These are phyloP conservation scores for Cystobasidium ongulense DNA, from an alignment of 768 basidiomycete genomes.

Conservation along the genomic window DNA sequence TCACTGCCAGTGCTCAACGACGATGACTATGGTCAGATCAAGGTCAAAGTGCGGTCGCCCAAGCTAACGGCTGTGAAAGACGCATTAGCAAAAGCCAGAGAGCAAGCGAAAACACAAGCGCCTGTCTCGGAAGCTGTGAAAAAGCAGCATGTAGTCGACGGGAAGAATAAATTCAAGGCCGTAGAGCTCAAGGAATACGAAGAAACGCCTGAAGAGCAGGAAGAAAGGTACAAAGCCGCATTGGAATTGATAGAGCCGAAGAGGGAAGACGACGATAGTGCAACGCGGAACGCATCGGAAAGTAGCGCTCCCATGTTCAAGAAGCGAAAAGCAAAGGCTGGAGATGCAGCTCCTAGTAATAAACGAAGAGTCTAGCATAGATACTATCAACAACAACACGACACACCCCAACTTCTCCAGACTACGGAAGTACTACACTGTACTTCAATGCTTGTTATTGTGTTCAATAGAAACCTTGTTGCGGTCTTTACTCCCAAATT, in stretches of 20 bases:
- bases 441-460: too few relatives aligned
- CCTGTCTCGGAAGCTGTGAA: conserved; percentile 36
- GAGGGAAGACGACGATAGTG: neutral
- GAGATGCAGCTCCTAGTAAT: neutral
- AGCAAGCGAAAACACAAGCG: conserved; percentile 1
- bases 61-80: conserved; percentile 3
- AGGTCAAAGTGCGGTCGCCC: conserved; percentile 44
- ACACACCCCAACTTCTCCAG: too few relatives aligned
- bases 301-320: conserved; percentile 44
- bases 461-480: neutral
- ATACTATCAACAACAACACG: neutral
- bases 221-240: conserved; percentile 25
- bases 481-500: conserved; percentile 52
- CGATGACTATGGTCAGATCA: conserved; percentile 70
- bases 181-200: conserved; percentile 29
- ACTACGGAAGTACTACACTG: neutral
- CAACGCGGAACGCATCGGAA: conserved; percentile 3
- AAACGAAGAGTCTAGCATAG: neutral
- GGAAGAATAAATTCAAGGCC: conserved; percentile 30
- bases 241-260: conserved; percentile 26
- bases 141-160: neutral
- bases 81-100: conserved; percentile 9
- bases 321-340: conserved; percentile 42
- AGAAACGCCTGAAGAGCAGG: conserved; percentile 30
- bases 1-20: conserved; percentile 57